phyloP scores from a whole-genome alignment of 2,329 filamentous ascomycete species.

The Xylaria sp. region DNA sequence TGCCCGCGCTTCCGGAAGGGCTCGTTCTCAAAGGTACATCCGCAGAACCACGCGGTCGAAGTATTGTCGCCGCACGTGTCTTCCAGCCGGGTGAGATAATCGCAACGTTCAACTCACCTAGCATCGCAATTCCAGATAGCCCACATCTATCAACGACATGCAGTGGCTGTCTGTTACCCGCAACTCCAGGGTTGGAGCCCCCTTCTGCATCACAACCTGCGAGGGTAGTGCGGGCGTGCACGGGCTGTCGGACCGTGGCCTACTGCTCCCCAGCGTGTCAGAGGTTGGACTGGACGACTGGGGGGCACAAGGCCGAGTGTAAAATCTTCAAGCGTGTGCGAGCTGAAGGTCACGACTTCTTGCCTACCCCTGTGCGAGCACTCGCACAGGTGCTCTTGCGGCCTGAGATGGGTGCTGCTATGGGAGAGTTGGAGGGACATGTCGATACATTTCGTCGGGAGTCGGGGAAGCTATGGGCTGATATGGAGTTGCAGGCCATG shows the following conservation, averaged over 20 bases:
- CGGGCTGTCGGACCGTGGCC: conserved; percentile 61
- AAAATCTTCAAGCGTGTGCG: conserved; percentile 55
- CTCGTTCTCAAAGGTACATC: conserved; percentile 22
- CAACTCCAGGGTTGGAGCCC: conserved; percentile 39
- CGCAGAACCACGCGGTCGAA: conserved; percentile 54
- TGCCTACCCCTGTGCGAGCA: conserved; percentile 67
- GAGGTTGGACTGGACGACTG: conserved; percentile 60
- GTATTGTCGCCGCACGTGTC: conserved; percentile 55
- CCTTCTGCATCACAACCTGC: conserved; percentile 29
- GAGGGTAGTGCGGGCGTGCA: conserved; percentile 55
- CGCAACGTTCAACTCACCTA: conserved; percentile 55
- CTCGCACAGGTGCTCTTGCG: conserved; percentile 62
- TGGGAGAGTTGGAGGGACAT: conserved; percentile 60
- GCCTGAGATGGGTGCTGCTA: conserved; percentile 47
- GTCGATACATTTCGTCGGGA: conserved; percentile 52
- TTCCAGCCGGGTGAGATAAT: conserved; percentile 60
- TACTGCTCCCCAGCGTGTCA: conserved; percentile 69
- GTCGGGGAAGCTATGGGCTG: conserved; percentile 52
- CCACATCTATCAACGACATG: conserved; percentile 57
- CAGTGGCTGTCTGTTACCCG: conserved; percentile 58
- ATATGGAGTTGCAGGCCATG: conserved; percentile 61
- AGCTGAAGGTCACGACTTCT: conserved; percentile 47
- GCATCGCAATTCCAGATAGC: conserved; percentile 60
- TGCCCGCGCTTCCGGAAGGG: conserved; percentile 25
- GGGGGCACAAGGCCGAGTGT: conserved; percentile 66